Conservation (phyloP, 768 basidiomycete genomes). For the Suillus brevipes region DNA sequence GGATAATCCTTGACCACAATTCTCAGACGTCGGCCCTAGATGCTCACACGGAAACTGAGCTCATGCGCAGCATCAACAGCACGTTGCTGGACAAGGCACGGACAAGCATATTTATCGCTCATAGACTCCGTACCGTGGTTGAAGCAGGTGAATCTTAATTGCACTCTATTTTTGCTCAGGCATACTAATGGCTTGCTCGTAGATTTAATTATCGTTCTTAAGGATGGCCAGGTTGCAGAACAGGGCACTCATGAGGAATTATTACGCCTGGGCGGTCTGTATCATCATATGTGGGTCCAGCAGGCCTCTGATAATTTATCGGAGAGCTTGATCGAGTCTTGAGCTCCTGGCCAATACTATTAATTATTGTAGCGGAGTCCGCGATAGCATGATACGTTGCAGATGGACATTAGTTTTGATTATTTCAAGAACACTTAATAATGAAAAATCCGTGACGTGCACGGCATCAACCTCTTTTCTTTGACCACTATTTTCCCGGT, state of each 20-base stretch:
- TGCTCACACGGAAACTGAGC: conserved; percentile 89
- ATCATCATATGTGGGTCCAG: conserved; percentile 80
- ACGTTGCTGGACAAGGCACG: conserved; percentile 74
- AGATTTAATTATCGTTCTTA: conserved; percentile 93
- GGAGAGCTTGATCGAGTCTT: conserved; percentile 17
- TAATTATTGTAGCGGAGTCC: background rate
- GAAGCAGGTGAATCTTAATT: conserved; percentile 66
- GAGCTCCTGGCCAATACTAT: background rate
- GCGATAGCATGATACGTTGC: background rate
- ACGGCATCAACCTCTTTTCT: too few relatives aligned
- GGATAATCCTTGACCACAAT: conserved; percentile 8
- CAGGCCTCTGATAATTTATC: conserved; percentile 48
- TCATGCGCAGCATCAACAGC: conserved; percentile 91
- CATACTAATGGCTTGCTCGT: conserved; percentile 4
- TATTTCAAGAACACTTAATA: background rate
- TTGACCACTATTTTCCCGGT: too few relatives aligned
- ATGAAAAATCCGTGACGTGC: background rate
- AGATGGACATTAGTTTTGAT: background rate
- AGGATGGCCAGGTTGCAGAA: conserved; percentile 88
- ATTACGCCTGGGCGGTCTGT: conserved; percentile 66
- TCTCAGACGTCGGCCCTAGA: conserved; percentile 91
- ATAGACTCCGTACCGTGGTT: conserved; percentile 84
- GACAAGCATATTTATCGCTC: conserved; percentile 97
- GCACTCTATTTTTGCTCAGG: background rate
- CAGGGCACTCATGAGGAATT: conserved; percentile 92